Percentiles rank a stretch among this genome's conserved stretches.
Evolutionary conservation across 208 protist genomes (phyloP).

Genomic region (Trypanosoma boissoni): DNA sequence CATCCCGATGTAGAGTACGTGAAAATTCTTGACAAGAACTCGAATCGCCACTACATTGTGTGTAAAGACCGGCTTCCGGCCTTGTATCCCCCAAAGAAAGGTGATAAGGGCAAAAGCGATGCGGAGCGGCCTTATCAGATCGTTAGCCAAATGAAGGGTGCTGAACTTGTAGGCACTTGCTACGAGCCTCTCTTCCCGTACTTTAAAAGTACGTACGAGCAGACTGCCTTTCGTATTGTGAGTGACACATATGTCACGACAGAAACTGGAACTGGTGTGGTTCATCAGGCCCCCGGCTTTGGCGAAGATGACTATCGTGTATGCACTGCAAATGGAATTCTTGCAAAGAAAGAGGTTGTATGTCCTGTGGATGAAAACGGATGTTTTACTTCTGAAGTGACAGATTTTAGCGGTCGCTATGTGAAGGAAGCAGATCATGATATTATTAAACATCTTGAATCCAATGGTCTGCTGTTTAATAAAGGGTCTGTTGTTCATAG

Average conservation of each 20-base stretch:
- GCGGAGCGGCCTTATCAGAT: constrained; percentile 61
- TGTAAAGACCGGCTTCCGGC: constrained; percentile 69
- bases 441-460: constrained; percentile 96
- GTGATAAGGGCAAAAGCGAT: constrained; percentile 33
- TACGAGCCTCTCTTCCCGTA: constrained; percentile 98
- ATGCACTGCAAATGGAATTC: constrained; percentile 94
- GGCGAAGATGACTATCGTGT: constrained; percentile 99
- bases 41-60: constrained; percentile 80
- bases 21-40: constrained; percentile 90
- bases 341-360: constrained; percentile 76
- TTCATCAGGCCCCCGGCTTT: constrained; percentile 99
- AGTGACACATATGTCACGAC: constrained; percentile 97
- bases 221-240: constrained; percentile 93
- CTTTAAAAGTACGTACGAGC: constrained; percentile 76
- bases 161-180: constrained; percentile 81
- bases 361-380: constrained; percentile 99
- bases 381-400: constrained; percentile 95
- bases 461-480: constrained; percentile 86
- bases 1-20: constrained; percentile 98
- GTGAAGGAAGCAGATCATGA: constrained; percentile 97
- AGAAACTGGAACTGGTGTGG: constrained; percentile 98
- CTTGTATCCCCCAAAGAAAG: constrained; percentile 63
- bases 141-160: constrained; percentile 84
- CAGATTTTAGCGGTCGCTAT: constrained; percentile 94
- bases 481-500: constrained; percentile 93